Conservation (phyloP, 2,329 filamentous ascomycete species). For the Sporothrix curviconia region DNA sequence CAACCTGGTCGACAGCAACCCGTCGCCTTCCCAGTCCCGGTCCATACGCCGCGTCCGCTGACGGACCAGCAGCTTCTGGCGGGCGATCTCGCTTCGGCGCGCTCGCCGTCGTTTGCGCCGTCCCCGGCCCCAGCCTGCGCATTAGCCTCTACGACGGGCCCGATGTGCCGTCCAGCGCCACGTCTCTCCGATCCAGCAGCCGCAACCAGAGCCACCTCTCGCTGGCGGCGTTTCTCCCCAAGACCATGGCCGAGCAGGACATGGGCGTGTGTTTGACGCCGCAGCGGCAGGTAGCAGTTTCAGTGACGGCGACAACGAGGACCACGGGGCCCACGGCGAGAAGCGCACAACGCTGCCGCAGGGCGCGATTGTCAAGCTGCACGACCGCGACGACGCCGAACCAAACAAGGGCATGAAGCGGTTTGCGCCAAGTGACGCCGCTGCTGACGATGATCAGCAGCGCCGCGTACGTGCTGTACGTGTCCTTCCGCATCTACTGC, state of each 20-base stretch:
- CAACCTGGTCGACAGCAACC: neutral
- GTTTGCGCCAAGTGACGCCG: conserved; percentile 32
- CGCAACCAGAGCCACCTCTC: conserved; percentile 38
- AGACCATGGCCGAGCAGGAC: conserved; percentile 6
- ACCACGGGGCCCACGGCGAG: conserved; percentile 25
- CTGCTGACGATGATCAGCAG: conserved; percentile 36
- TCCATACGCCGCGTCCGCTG: conserved; percentile 11
- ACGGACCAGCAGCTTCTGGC: conserved; percentile 15
- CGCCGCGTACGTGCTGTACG: conserved; percentile 35
- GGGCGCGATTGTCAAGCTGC: conserved; percentile 33
- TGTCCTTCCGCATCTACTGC: conserved; percentile 46
- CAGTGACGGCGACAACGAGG: neutral
- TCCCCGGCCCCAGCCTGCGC: conserved; percentile 15
- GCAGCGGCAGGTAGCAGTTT: too few species aligned
- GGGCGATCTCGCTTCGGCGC: conserved; percentile 12
- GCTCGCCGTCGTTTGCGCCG: conserved; percentile 14
- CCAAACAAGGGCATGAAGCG: conserved; percentile 37
- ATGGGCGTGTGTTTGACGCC: too few species aligned
- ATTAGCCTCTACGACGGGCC: conserved; percentile 17
- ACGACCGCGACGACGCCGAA: conserved; percentile 39
- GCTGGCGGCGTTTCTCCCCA: conserved; percentile 34
- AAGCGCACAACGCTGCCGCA: conserved; percentile 25
- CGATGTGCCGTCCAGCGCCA: conserved; percentile 15
- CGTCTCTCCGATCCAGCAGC: conserved; percentile 17
- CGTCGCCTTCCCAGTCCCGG: too few species aligned